Evolutionary conservation across 768 basidiomycete species (phyloP).

Genomic region (Ramaria rubella): DNA sequence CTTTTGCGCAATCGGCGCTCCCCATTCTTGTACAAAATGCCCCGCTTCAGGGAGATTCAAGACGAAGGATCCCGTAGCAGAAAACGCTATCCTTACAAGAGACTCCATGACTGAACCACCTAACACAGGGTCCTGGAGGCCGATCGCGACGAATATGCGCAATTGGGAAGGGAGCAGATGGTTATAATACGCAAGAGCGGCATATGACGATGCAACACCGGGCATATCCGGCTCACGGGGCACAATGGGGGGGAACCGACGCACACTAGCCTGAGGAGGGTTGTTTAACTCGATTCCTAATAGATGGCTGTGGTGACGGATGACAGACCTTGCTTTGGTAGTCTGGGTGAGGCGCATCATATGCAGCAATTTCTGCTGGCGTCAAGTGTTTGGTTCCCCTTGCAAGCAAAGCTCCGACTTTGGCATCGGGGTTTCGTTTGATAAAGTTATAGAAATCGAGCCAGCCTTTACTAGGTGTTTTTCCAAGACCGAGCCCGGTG

Average conservation of each 20-base stretch:
- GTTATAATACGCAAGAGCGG: constrained; percentile 5
- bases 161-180: constrained; percentile 2
- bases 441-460: constrained; percentile 7
- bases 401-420: constrained; percentile 6
- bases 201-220: constrained; percentile 7
- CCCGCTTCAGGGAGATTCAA: constrained; percentile 7
- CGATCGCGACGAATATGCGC: constrained; percentile 9
- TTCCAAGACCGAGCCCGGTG: constrained; percentile 6
- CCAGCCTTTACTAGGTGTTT: constrained; percentile 11
- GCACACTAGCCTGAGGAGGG: background rate
- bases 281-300: background rate
- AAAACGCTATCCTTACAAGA: background rate
- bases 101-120: constrained; percentile 9
- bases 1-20: background rate
- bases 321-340: constrained; percentile 3
- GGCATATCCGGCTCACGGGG: constrained; percentile 5
- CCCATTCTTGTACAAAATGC: constrained; percentile 13
- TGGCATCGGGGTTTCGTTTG: constrained; percentile 6
- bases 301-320: background rate
- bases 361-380: constrained; percentile 3
- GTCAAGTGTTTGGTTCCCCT: constrained; percentile 10
- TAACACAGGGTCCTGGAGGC: constrained; percentile 5
- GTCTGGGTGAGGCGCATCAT: constrained; percentile 8
- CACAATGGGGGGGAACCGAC: constrained; percentile 10
- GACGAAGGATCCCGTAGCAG: background rate